Conservation (phyloP, 495 filamentous ascomycete genomes). For the Penicillium crystallinum region DNA sequence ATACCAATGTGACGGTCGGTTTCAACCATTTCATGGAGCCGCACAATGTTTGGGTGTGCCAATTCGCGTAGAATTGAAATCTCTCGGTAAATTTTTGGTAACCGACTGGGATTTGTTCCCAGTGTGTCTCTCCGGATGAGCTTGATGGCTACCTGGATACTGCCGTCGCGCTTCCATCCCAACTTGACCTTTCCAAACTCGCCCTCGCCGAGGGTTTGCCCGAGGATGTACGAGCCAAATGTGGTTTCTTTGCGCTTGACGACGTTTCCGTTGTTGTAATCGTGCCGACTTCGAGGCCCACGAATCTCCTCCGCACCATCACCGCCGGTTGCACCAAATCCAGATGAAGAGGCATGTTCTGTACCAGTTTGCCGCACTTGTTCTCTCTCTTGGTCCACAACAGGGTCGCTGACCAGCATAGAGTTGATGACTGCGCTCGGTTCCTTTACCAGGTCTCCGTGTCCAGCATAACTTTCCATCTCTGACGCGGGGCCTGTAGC, state of each 20-base stretch:
- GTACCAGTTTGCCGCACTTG: slow-evolving; percentile 62
- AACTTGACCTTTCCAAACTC: slow-evolving; percentile 99
- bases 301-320: slow-evolving; percentile 58
- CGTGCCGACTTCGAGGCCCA: slow-evolving; percentile 67
- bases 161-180: slow-evolving; percentile 96
- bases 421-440: slow-evolving; percentile 62
- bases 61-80: slow-evolving; percentile 83
- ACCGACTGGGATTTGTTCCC: slow-evolving; percentile 74
- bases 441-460: slow-evolving; percentile 32
- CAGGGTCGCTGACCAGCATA: slow-evolving; percentile 71
- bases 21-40: slow-evolving; percentile 96
- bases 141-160: slow-evolving; percentile 95
- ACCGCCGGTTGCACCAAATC: slow-evolving; percentile 49
- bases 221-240: slow-evolving; percentile 92
- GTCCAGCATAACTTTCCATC: slow-evolving; percentile 23
- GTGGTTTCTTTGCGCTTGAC: slow-evolving; percentile 68
- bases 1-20: slow-evolving; percentile 96
- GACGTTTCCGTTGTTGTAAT: slow-evolving; percentile 54
- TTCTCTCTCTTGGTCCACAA: slow-evolving; percentile 73
- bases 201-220: slow-evolving; percentile 95
- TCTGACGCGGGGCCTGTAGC: slow-evolving; percentile 7
- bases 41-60: slow-evolving; percentile 93
- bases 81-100: slow-evolving; percentile 96
- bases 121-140: slow-evolving; percentile 88
- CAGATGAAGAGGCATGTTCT: slow-evolving; percentile 47